These are phyloP conservation scores for Yamadazyma olivae DNA, from an alignment of 805 yeast genomes.

Conservation along the genomic window DNA sequence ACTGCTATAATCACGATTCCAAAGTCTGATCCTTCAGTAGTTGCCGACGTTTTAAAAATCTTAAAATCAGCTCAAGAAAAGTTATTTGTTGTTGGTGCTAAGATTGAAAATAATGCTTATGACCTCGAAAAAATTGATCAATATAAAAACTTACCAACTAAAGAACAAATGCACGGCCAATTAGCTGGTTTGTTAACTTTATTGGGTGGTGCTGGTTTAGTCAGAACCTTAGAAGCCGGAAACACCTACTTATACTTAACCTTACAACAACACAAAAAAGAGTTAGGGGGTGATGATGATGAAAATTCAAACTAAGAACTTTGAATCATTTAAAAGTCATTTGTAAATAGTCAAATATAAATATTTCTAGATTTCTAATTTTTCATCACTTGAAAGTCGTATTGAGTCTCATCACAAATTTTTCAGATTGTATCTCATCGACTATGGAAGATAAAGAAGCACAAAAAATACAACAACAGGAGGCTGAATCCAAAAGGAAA, in stretches of 20 bases:
- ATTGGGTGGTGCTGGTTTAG: conserved; percentile 87
- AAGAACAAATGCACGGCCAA: conserved; percentile 72
- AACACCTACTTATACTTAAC: conserved; percentile 69
- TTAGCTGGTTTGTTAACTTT: conserved; percentile 80
- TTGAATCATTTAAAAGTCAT: too few species aligned
- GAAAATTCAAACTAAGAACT: too few species aligned
- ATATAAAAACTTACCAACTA: conserved; percentile 72
- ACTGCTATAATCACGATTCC: conserved; percentile 74
- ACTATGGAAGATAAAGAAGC: conserved; percentile 8
- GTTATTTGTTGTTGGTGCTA: conserved; percentile 82
- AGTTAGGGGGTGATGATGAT: conserved; percentile 5
- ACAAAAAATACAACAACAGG: conserved; percentile 19
- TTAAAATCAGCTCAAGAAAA: conserved; percentile 66
- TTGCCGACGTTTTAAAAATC: conserved; percentile 58
- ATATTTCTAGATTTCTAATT: not conserved
- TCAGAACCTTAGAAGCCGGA: conserved; percentile 72
- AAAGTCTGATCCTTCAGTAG: conserved; percentile 66
- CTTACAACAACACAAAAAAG: conserved; percentile 45
- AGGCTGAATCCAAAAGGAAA: conserved; percentile 41
- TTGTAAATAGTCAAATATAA: conserved; percentile 1
- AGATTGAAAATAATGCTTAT: conserved; percentile 59
- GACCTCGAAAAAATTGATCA: conserved; percentile 50
- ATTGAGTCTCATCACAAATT: not conserved
- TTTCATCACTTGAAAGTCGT: not conserved
- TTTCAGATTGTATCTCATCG: too few species aligned